Evolutionary conservation across 2,329 filamentous ascomycete species (phyloP).

Genomic region (Ophiostoma himal-ulmi): DNA sequence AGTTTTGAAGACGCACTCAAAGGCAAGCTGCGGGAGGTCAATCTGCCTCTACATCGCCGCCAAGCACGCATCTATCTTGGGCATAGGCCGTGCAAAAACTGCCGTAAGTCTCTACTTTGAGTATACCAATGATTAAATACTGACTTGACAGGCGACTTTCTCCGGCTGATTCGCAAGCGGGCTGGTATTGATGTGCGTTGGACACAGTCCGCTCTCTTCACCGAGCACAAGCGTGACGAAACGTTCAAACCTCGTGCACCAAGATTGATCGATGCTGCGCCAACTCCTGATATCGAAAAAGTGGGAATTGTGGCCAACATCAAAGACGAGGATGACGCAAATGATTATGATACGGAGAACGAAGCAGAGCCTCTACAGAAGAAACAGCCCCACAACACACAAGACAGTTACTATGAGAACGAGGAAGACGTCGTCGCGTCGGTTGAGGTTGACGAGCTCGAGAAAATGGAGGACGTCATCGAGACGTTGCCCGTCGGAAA

Average conservation of each 20-base stretch:
- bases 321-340: slow-evolving; percentile 8
- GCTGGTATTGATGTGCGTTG: slow-evolving; percentile 18
- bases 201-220: slow-evolving; percentile 6
- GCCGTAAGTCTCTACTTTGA: slow-evolving; percentile 16
- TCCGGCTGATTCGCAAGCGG: neutral
- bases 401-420: neutral
- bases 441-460: slow-evolving; percentile 7
- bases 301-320: neutral
- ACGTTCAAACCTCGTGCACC: slow-evolving; percentile 4
- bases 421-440: neutral
- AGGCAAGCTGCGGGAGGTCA: neutral
- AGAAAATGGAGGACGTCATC: neutral
- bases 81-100: slow-evolving; percentile 25
- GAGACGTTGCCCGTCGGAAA: slow-evolving; percentile 9
- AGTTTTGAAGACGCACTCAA: slow-evolving; percentile 17
- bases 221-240: neutral
- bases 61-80: slow-evolving; percentile 21
- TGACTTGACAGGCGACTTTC: slow-evolving; percentile 20
- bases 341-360: neutral
- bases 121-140: neutral
- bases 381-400: neutral
- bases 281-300: neutral
- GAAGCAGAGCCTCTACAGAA: neutral
- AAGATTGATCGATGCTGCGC: neutral
- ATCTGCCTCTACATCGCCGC: slow-evolving; percentile 14